Evolutionary conservation across 1,284 basidiomycete genomes (phyloP), one percentile per base, ranked within the genome.

Genomic region (Trichosporon asahii): DNA sequence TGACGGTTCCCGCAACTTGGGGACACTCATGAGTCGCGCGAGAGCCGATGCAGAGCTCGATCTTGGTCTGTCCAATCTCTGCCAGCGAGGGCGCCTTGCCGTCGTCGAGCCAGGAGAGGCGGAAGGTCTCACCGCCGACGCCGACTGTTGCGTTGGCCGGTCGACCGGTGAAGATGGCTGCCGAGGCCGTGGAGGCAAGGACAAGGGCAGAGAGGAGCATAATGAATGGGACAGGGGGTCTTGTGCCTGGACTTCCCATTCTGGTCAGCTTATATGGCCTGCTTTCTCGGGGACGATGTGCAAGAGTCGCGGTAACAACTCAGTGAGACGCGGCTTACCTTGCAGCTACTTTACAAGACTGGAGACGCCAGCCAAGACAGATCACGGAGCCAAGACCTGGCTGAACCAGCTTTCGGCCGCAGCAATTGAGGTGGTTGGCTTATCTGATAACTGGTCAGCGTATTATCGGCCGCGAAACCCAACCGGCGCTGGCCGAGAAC

Each of bases 71-170:
- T 18, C 92, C 91, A 69, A 91, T 90, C 0, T 85, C 75, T 21
- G 81, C 74, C 49, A 93, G 86, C 33, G 85, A 76, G 4, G 91
- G 90, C 0, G 85, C 33, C 0, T 71, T 72, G 66, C 87, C 87
- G 73, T 88, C 85, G 70, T 93, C 91, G 72, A 77, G 81, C 93
- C 93, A 94, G 63, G 76, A 82, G 72, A 94, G 81, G 35, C 85
- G 88, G 60, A 87, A 84, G 1, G 79, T 73, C 76, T 89, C 85
- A 31, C 91, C 91, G 70, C 86, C 90, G 18, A 84, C 78, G 77
- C 87, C 89, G 14, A 78, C 83, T 12, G 88, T 87, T 0, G 85
- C 70, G 11, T 85, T 84, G 21, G 88, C 85, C 6, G 81, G 82
- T 57, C 69, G 74, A 53, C 81, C 82, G 66, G 77, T 75, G 77